Evolutionary conservation across 1,284 basidiomycete genomes (phyloP).

Genomic region (Lignosus rhinocerotis): DNA sequence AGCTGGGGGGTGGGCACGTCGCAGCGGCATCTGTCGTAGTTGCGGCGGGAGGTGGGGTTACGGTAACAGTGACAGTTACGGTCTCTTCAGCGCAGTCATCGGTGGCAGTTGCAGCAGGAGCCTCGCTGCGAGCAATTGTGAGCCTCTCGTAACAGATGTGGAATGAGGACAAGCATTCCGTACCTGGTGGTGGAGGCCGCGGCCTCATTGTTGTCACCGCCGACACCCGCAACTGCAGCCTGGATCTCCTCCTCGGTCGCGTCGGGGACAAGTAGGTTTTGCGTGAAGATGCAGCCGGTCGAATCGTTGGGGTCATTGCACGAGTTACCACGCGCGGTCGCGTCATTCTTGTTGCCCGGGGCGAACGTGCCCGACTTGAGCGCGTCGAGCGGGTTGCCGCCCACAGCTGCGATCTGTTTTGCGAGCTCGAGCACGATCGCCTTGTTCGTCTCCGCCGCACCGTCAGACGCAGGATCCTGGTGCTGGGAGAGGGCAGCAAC

Average conservation of each 20-base stretch:
- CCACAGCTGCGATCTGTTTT: constrained; percentile 61
- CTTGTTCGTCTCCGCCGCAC: constrained; percentile 63
- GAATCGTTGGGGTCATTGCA: constrained; percentile 55
- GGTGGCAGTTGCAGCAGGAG: constrained; percentile 8
- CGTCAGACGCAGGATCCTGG: constrained; percentile 64
- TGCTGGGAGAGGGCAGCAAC: constrained; percentile 69
- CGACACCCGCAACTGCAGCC: constrained; percentile 46
- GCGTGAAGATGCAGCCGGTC: constrained; percentile 63
- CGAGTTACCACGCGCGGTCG: constrained; percentile 48
- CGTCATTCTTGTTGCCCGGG: constrained; percentile 54
- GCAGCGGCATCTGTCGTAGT: constrained; percentile 16
- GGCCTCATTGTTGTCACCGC: not conserved
- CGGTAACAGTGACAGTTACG: constrained; percentile 27
- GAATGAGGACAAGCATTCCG: not conserved
- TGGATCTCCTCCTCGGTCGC: constrained; percentile 61
- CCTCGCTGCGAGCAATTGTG: not conserved
- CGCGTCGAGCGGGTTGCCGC: constrained; percentile 62
- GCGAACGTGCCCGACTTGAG: constrained; percentile 66
- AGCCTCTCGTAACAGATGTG: not conserved
- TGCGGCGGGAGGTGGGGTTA: constrained; percentile 22
- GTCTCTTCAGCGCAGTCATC: constrained; percentile 17
- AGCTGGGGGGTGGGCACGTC: constrained; percentile 19
- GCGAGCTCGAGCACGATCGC: constrained; percentile 60
- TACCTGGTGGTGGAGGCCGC: not conserved
- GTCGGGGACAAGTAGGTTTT: constrained; percentile 58